Base-by-base conservation (phyloP, 2,329 filamentous ascomycete genomes). In the Purpureocillium takamizusanense region DNA sequence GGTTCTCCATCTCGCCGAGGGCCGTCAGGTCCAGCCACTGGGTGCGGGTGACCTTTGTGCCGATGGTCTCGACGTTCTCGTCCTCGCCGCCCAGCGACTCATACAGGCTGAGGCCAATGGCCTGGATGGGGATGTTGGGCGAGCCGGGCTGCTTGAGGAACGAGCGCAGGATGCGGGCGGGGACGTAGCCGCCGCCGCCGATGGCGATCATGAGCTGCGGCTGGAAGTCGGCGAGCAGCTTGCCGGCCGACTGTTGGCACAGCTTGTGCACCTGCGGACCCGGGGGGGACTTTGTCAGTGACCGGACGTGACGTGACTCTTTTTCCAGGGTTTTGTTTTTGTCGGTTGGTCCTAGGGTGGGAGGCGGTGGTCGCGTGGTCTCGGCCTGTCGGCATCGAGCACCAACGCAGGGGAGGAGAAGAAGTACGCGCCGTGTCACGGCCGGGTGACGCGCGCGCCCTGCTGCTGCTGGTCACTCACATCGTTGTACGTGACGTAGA, bases 141-240 rank as follows among this genome's bases (percentile, higher is more conserved):
- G 72, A 76, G 51, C 84, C 86, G 43, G 86, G 74, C 59, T 80
- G 78, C 74, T 94, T 95, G 62, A 98, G 84, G 74, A 98, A 98
- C 15, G 92, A 97, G 47, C 92, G 86, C 47, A 98, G 78, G 62
- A 98, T 98, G 53, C 92, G 86, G 33, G 92, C 92, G 44, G 92
- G 92, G 31, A 98, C 88, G 65, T 95, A 98, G 55, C 92, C 92
- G 54, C 92, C 92, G 48, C 92, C 92, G 53, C 92, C 92, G 61
- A 97, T 97, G 59, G 92, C 92, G 63, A 98, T 94, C 76, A 98
- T 95, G 52, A 98, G 84, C 63, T 95, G 86, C 30, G 92, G 92
- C 60, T 87, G 76, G 73, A 95, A 88, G 13, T 86, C 78, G 59
- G 81, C 70, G 53, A 98, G 80, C 61, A 97, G 94, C 52, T 72